A percentile compares a stretch with the other conserved stretches of the same genome.
phyloP scores from a whole-genome alignment of 192 early-diverging fungal species.

The Allomyces javanicus region DNA sequence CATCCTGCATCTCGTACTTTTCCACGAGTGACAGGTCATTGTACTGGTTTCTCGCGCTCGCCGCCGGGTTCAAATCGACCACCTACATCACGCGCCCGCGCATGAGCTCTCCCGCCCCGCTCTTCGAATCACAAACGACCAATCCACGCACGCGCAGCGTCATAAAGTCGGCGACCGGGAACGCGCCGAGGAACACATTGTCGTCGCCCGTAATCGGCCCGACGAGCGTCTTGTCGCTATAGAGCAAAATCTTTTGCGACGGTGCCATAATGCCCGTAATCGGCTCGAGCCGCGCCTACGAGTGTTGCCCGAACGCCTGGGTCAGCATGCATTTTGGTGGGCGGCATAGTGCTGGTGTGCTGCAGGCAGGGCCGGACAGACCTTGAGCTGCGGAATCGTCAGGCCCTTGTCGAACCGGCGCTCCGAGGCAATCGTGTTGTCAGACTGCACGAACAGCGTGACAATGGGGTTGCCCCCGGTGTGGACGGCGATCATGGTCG shows the following conservation, averaged over 20 bases:
- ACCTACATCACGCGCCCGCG: conserved; percentile 20
- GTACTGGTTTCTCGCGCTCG: conserved; percentile 40
- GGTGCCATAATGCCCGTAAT: conserved; percentile 68
- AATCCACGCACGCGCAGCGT: conserved; percentile 34
- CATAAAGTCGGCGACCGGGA: conserved; percentile 66
- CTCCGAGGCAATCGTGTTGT: conserved; percentile 56
- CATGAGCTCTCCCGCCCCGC: too few relatives aligned
- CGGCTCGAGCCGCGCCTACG: conserved; percentile 61
- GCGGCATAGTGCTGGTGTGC: too few relatives aligned
- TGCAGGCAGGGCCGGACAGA: conserved; percentile 7
- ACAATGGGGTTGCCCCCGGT: conserved; percentile 45
- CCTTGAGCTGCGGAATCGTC: conserved; percentile 51
- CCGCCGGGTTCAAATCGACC: conserved; percentile 42
- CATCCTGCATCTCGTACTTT: conserved; percentile 79
- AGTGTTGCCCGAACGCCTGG: neutral
- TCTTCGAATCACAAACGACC: too few relatives aligned
- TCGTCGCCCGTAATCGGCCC: conserved; percentile 31
- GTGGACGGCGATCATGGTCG: too few relatives aligned
- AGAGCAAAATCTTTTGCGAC: conserved; percentile 44
- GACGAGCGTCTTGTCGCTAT: conserved; percentile 25
- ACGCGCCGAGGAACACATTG: conserved; percentile 61
- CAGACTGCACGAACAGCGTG: conserved; percentile 69
- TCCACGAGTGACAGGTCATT: conserved; percentile 76
- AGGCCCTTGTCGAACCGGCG: conserved; percentile 60
- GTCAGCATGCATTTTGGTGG: too few relatives aligned